Base-by-base conservation (phyloP, 1,139 yeast species). In the Kodamaea fungicola region DNA sequence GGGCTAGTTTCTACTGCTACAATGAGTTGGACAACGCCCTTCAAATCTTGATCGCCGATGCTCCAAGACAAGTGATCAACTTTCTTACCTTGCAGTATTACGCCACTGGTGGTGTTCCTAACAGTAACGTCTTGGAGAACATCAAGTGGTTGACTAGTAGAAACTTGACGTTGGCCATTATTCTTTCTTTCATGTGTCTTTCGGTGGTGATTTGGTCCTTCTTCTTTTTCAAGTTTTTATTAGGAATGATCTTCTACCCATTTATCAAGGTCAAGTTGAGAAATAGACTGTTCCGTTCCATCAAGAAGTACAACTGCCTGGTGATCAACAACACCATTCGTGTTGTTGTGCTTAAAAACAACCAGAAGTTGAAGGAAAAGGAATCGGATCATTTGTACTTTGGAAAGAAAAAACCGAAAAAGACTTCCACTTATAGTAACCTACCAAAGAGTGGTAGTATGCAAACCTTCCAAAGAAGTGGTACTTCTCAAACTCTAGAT, bases 1-100 rank as follows among this genome's bases (percentile, higher is more conserved):
- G 81, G 71, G 60, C 82, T 35, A 77, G 88, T 13, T 77, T 87
- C 46, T 76, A 77, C 49, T 74, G 82, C 4, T 86, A 79, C 57
- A 78, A 77, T 51, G 83, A 86, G 41, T 61, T 86, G 39, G 80
- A 80, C 45, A 74, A 76, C 34, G 86, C 92, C 54, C 55, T 80
- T 10, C 77, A 77, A 41, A 67, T 85, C 26, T 49, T 84, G 12
- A 64, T 85, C 32, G 90, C 95, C 1, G 96, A 88, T 50, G 74
- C 90, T 5, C 96, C 96, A n/a, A 75, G 96, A 58, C 96, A 88
- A 61, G 83, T 83, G 2, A 76, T 88, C 48, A 88, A 88, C 55
- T 84, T 89, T 22, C 63, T 85, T 46, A 86, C 96, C 0, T 60
- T 84, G 27, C 70, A 82, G 52, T 67, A 62, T 41, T 71, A 74